A percentile compares a stretch with the other conserved stretches of the same genome.
Conservation (phyloP, 2,329 filamentous ascomycete species). For the Metarhizium robertsii region DNA sequence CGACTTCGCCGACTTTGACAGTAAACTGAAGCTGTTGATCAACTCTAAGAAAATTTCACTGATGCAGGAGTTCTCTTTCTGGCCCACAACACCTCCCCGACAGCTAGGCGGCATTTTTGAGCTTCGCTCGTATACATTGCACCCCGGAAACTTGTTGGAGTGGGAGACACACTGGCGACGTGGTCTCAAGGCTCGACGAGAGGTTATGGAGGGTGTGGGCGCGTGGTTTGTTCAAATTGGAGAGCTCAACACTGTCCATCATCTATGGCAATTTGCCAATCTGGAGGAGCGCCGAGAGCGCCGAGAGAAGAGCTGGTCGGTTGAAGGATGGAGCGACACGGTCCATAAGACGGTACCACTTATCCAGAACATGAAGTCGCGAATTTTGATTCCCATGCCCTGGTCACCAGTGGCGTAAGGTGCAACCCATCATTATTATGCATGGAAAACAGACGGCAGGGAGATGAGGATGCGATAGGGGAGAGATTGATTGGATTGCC, state of each 20-base stretch:
- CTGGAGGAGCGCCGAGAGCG: slow-evolving; percentile 85
- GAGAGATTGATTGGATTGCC: background rate
- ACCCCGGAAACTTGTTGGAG: slow-evolving; percentile 90
- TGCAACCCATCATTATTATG: background rate
- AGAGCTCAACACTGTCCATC: slow-evolving; percentile 93
- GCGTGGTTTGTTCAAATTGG: slow-evolving; percentile 99
- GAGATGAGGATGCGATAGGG: background rate
- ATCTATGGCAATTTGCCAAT: slow-evolving; percentile 97
- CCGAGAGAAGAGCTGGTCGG: slow-evolving; percentile 88
- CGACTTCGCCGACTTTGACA: slow-evolving; percentile 75
- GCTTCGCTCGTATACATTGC: slow-evolving; percentile 89
- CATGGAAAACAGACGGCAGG: background rate
- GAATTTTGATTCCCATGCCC: slow-evolving; percentile 86
- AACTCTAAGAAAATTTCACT: slow-evolving; percentile 76
- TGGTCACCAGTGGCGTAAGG: slow-evolving; percentile 83
- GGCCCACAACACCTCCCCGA: slow-evolving; percentile 88
- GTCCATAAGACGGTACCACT: slow-evolving; percentile 97
- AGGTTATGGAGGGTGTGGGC: slow-evolving; percentile 97
- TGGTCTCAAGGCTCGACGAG: slow-evolving; percentile 78
- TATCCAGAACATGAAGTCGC: slow-evolving; percentile 93
- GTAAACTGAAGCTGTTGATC: slow-evolving; percentile 77
- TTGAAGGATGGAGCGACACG: slow-evolving; percentile 93
- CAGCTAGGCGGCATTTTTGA: slow-evolving; percentile 90
- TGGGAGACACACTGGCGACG: slow-evolving; percentile 99
- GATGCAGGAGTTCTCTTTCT: slow-evolving; percentile 99